Percentiles rank a stretch among this genome's conserved stretches.
Conservation (phyloP, 768 basidiomycete species). For the Podaxis sp. region DNA sequence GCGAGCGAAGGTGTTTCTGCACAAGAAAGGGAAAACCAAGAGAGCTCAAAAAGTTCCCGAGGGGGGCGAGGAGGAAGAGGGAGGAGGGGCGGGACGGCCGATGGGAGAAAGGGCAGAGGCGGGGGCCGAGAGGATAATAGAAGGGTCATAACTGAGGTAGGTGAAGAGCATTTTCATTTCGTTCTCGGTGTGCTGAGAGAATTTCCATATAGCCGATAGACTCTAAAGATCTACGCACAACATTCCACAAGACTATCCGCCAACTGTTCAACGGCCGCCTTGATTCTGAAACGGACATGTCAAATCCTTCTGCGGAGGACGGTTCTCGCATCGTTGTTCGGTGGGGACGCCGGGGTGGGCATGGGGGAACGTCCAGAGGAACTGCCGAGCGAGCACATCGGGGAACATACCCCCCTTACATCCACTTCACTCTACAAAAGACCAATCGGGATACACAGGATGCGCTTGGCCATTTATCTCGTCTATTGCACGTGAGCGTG, state of each 20-base stretch:
- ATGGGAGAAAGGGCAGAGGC: conserved; percentile 42
- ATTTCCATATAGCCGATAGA: conserved; percentile 60
- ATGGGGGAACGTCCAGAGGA: conserved; percentile 42
- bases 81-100: conserved; percentile 31
- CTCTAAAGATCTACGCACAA: conserved; percentile 76
- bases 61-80: conserved; percentile 20
- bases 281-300: conserved; percentile 73
- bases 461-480: conserved; percentile 75
- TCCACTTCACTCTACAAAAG: conserved; percentile 96
- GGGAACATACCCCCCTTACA: conserved; percentile 77
- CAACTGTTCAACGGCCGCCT: conserved; percentile 80
- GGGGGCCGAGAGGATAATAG: conserved; percentile 55
- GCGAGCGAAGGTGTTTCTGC: neutral
- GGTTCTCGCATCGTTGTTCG: conserved; percentile 78
- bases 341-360: conserved; percentile 59
- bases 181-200: neutral
- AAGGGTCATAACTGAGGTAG: conserved; percentile 78
- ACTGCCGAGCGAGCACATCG: conserved; percentile 43
- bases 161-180: conserved; percentile 27
- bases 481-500: conserved; percentile 66
- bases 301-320: conserved; percentile 44
- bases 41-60: neutral
- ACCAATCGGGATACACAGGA: conserved; percentile 98
- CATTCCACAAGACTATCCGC: conserved; percentile 77
- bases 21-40: conserved; percentile 10